Base-by-base conservation (phyloP, 1,284 basidiomycete genomes). In the Pascua sp. region DNA sequence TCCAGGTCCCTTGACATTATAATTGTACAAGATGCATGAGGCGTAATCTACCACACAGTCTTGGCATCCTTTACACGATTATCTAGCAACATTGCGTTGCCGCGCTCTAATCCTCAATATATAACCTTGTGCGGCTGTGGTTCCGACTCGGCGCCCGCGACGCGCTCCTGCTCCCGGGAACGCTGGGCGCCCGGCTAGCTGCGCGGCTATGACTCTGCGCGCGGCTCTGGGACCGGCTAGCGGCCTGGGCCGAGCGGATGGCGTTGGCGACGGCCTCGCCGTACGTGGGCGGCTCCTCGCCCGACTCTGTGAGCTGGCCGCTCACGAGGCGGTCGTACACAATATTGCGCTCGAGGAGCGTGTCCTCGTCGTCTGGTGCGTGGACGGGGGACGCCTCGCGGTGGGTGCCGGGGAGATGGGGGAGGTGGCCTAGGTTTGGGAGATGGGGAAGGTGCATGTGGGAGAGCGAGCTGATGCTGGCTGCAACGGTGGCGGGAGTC, bases 221-320 rank as follows among this genome's bases (percentile, higher is more conserved):
- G 37, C 44, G 38, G 36, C 42, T 42, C 4, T 16, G 7, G 4
- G 38, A 37, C 16, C 60, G 46, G 24, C 52, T 42, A 3, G 55
- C 51, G 3, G 54, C 43, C 36, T 55, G 49, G 4, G 56, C 58
- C 11, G 44, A 55, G 42, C 63, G 51, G 48, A 65, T 61, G 1
- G 59, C 65, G 36, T 60, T 57, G 16, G 68, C 66, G 43, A 77
- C 66, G 0, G 71, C 77, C 40, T 79, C 76, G 8, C 82, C 81
- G 66, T 88, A 88, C 11, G 80, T 72, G 8, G 86, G 86, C 0
- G 86, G 86, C 39, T 80, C 78, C 65, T 88, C 86, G 24, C 86
- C 87, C 17, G 77, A 77, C 66, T 85, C 82, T 42, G 81, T 83
- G 71, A 85, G 83, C 67, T 84, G 81, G 8, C 86, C 87, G 17